Conservation (phyloP, 192 early-diverging fungal species). For the Coemansia erecta region DNA sequence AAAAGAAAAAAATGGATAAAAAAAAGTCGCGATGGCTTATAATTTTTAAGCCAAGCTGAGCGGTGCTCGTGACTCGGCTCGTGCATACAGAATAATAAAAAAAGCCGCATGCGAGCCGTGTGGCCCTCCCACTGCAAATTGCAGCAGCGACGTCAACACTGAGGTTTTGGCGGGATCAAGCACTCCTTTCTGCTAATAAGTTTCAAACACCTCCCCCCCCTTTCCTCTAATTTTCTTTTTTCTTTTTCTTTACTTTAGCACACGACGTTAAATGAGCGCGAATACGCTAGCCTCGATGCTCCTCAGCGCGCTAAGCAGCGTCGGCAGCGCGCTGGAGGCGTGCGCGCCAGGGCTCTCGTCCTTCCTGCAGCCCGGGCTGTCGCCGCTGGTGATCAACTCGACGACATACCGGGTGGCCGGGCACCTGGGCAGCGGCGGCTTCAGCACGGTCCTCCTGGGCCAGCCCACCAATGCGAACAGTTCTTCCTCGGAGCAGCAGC, state of each 20-base stretch:
- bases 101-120: neutral
- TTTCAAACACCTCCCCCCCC: too few species aligned
- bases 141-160: too few species aligned
- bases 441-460: constrained; percentile 67
- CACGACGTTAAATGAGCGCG: too few species aligned
- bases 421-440: constrained; percentile 72
- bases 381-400: constrained; percentile 58
- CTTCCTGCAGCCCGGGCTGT: neutral
- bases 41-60: too few species aligned
- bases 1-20: constrained; percentile 3
- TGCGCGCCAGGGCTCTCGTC: neutral
- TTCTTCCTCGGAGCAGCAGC: constrained; percentile 9
- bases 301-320: neutral
- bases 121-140: too few species aligned
- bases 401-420: constrained; percentile 59
- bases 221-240: too few species aligned
- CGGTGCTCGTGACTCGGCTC: too few species aligned
- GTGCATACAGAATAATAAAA: neutral
- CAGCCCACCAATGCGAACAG: constrained; percentile 52
- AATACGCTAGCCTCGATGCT: constrained; percentile 1
- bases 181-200: too few species aligned
- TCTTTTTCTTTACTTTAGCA: neutral
- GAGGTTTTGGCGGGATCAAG: too few species aligned
- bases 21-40: neutral
- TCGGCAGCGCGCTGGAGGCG: neutral